Evolutionary conservation across 2,329 filamentous ascomycete genomes (phyloP), one percentile per base, ranked within the genome.

Genomic region (Ciborinia camelliae): DNA sequence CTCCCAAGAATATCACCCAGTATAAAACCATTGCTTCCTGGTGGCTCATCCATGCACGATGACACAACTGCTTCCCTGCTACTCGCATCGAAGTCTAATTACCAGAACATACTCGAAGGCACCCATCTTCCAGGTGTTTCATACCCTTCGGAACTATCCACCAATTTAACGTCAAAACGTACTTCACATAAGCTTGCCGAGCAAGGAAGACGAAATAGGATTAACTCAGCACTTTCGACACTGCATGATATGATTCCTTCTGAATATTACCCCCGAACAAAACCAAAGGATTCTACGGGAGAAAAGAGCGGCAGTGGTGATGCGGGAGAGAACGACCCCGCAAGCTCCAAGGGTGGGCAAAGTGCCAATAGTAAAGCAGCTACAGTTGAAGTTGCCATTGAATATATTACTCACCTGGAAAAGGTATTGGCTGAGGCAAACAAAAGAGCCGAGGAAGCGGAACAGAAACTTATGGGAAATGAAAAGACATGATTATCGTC

Each of bases 111-210:
- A 45, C 79, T 99, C 14, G 95, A 98, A 75, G 95, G 95, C 57
- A 98, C 92, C 59, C 88, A 89, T 64, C 86, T 97, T 0, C 93
- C 93, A 0, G 94, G 94, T 15, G 90, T 97, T 15, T 90, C 90
- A 1, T 98, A 97, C 71, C 93, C 94, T 0, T 92, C 90, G 71
- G 91, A 93, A 60, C 82, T 99, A 50, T 96, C 93, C 8, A 96
- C 93, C 28, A 97, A 97, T 69, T 80, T 99, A 32, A 97, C 93
- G 0, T 97, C 92, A 3, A 99, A 99, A 80, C 89, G 94, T 62
- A 98, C 95, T 2, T 97, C 92, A 51, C 95, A 99, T 80, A 99
- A 99, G 78, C 91, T 99, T 70, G 95, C 95, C 23, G 95, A 99
- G 78, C 95, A 99, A 79, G 95, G 95, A 8, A 87, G 95, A 55